phyloP scores from a whole-genome alignment of 2,329 filamentous ascomycete genomes.

The Pyrenophora tritici-repentis region DNA sequence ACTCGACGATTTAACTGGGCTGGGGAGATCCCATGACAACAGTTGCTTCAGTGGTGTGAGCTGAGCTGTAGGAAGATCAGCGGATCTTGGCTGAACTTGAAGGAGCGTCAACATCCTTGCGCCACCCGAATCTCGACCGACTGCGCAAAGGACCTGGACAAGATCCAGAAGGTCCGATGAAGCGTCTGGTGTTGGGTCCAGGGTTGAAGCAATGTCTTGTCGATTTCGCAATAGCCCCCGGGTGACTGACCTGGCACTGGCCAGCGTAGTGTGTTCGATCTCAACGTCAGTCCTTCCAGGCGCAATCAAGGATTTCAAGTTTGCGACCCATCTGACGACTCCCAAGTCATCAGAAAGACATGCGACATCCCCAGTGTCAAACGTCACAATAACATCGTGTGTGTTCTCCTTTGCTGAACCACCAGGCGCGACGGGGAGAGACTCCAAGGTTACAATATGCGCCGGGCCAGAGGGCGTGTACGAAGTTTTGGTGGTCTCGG shows the following conservation, averaged over 20 bases:
- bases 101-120: conserved; percentile 32
- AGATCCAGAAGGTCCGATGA: conserved; percentile 42
- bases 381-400: conserved; percentile 61
- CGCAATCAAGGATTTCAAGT: conserved; percentile 21
- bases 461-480: conserved; percentile 35
- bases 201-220: conserved; percentile 50
- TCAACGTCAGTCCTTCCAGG: conserved; percentile 24
- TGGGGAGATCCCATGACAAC: conserved; percentile 36
- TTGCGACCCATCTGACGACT: conserved; percentile 39
- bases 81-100: conserved; percentile 38
- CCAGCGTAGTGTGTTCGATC: conserved; percentile 42
- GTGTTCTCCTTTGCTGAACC: conserved; percentile 20
- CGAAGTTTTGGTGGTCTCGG: conserved; percentile 41
- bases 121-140: conserved; percentile 29
- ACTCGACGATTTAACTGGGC: conserved; percentile 14
- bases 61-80: conserved; percentile 36
- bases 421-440: conserved; percentile 32
- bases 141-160: conserved; percentile 42
- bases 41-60: conserved; percentile 42
- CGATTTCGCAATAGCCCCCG: conserved; percentile 53
- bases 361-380: conserved; percentile 64
- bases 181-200: conserved; percentile 38
- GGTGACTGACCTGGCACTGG: conserved; percentile 47
- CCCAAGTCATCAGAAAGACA: conserved; percentile 63
- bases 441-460: conserved; percentile 39